Evolutionary conservation across 2,329 filamentous ascomycete species (phyloP), one percentile per base, ranked within the genome.

Genomic region (Stachybotrys elegans): DNA sequence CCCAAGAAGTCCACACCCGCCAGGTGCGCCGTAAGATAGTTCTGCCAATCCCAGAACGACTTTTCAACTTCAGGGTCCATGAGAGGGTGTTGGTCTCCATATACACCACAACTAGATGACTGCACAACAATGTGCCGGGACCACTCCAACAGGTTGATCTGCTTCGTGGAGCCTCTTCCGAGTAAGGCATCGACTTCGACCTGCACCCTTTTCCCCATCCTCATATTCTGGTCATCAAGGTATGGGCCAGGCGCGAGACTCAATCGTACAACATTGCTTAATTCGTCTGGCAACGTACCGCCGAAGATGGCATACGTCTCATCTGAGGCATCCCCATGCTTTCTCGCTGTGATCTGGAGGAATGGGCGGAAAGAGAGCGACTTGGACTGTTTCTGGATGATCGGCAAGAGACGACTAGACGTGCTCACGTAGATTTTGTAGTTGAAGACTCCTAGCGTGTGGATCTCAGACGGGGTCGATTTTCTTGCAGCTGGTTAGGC

Each of bases 351-450:
- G 27, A 44, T 32, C 17, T 50, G 47, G 35, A 54, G 29, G 17
- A 54, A 49, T 3, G 52, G 52, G 12, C 43, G 44, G 42, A 56
- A 55, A 19, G 49, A 51, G 2, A 56, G 39, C 5, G 43, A 43
- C 16, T 50, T 49, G 19, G 47, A 44, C 6, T 46, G 36, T n/a
- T 34, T 34, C 42, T 52, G 50, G 31, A 55, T 48, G 17, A 47
- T 16, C 17, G 51, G 44, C n/a, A 53, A 31, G n/a, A 55, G 48
- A 5, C 48, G 51, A 17, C 40, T 42, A 14, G 50, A 49, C 22
- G 48, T 43, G 43, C 45, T 42, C 21, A 54, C 46, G 42, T 57
- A 56, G 16, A 56, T 41, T 23, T 53, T 54, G 23, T 50, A 41
- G 27, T 43, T 44, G 40, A 55, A 36, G 22, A 51, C 41, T 23